Evolutionary conservation across 1,284 basidiomycete species (phyloP), one percentile per base, ranked within the genome.

Genomic region (Macrocystidia cucumis): DNA sequence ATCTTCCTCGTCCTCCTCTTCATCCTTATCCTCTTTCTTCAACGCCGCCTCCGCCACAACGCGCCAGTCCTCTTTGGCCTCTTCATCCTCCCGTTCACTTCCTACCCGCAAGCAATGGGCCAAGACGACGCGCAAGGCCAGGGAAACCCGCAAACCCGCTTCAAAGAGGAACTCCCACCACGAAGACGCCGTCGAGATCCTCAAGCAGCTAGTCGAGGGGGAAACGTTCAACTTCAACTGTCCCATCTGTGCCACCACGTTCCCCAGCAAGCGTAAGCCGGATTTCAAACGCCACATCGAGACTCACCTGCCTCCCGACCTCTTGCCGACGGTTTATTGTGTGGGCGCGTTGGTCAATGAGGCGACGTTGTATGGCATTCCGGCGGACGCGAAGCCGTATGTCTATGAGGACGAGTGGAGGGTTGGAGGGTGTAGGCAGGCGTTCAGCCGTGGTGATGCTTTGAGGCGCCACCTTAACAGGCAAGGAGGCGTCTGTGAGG

Each of bases 381-480:
- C 54, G 1, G 36, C 35, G 4, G 51, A 47, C 25, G 56, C 56
- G 11, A 31, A 42, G 34, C 44, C 42, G 5, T 66, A 52, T 51
- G 43, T 37, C 12, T 59, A 53, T 49, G 40, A 50, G 37, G 62
- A 49, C n/a, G 43, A 55, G 20, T 19, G 47, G 47, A 59, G 69
- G 44, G 54, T 70, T 12, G 72, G 73, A 6, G 74, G 72, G 0
- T 79, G 76, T 42, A 47, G 58, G 43, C 58, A 54, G 43, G 57
- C 54, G 12, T 76, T 78, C 49, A 73, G 70, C 39, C 62, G 76
- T 30, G 55, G 59, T 12, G 76, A 79, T 39, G 74, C 77, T 2
- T 55, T 76, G 40, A 68, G 64, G 44, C 62, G 76, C 20, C 76
- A 79, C 47, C 49, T 74, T 25, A 61, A 65, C 33, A 72, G 69